A percentile compares a stretch with the other conserved stretches of the same genome.
Conservation (phyloP, 2,329 filamentous ascomycete genomes). For the Penicillium sp. region DNA sequence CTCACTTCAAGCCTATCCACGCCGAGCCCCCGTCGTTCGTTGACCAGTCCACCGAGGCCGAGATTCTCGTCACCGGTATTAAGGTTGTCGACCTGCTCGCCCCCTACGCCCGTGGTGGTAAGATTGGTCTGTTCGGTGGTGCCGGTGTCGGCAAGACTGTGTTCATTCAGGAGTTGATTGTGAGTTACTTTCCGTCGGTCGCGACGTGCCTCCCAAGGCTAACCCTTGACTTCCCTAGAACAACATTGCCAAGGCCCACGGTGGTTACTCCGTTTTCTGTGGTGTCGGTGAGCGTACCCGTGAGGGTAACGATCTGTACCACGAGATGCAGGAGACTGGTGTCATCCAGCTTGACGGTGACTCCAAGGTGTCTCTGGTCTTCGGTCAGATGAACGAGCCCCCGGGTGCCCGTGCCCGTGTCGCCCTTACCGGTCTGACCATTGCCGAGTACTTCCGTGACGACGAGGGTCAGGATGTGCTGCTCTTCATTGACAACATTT, state of each 20-base stretch:
- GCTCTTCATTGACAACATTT: constrained; percentile 99
- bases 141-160: constrained; percentile 99
- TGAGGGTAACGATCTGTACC: constrained; percentile 99
- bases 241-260: constrained; percentile 99
- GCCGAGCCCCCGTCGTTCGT: constrained; percentile 85
- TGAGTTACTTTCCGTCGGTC: constrained; percentile 39
- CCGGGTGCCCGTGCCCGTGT: constrained; percentile 99
- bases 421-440: constrained; percentile 76
- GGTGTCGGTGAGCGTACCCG: constrained; percentile 99
- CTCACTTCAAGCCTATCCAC: constrained; percentile 87
- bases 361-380: constrained; percentile 98
- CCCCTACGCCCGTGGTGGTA: constrained; percentile 99
- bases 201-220: background rate
- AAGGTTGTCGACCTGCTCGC: constrained; percentile 99
- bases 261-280: constrained; percentile 99
- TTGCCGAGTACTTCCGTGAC: constrained; percentile 73
- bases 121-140: constrained; percentile 99
- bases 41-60: constrained; percentile 93
- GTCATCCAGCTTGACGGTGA: constrained; percentile 99
- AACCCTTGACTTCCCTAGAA: constrained; percentile 52
- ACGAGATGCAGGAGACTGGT: constrained; percentile 99
- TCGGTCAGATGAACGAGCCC: constrained; percentile 99
- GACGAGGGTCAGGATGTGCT: constrained; percentile 89
- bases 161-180: constrained; percentile 99
- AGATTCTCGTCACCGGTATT: constrained; percentile 98